Evolutionary conservation across 2,329 filamentous ascomycete species (phyloP).

Genomic region (Helminthosporium solani): DNA sequence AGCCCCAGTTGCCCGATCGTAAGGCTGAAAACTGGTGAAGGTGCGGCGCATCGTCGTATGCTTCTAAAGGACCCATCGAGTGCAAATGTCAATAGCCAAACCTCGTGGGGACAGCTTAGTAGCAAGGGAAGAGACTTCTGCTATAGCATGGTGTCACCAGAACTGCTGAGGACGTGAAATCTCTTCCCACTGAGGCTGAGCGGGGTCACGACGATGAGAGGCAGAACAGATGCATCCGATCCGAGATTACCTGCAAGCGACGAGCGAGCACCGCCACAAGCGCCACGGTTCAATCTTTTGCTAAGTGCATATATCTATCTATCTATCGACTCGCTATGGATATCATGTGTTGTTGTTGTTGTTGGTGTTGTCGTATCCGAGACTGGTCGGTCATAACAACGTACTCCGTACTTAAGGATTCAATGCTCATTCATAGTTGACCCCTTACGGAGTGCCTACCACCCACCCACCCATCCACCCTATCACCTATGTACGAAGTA

Average conservation of each 20-base stretch:
- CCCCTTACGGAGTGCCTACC: too few relatives aligned
- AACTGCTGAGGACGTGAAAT: background rate
- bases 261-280: background rate
- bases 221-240: background rate
- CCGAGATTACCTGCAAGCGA: background rate
- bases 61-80: conserved; percentile 3
- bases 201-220: background rate
- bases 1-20: conserved; percentile 12
- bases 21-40: conserved; percentile 8
- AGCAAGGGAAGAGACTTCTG: background rate
- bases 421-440: too few relatives aligned
- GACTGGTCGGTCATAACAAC: too few relatives aligned
- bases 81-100: background rate
- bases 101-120: background rate
- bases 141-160: background rate
- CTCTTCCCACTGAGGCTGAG: background rate
- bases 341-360: too few relatives aligned
- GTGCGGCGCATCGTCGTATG: conserved; percentile 7
- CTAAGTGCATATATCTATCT: too few relatives aligned
- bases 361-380: too few relatives aligned
- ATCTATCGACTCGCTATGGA: too few relatives aligned
- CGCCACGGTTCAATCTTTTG: background rate
- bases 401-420: too few relatives aligned
- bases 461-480: too few relatives aligned
- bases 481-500: too few relatives aligned